Conservation (phyloP, 2,329 filamentous ascomycete species). For the Davidsoniella eucalypti region DNA sequence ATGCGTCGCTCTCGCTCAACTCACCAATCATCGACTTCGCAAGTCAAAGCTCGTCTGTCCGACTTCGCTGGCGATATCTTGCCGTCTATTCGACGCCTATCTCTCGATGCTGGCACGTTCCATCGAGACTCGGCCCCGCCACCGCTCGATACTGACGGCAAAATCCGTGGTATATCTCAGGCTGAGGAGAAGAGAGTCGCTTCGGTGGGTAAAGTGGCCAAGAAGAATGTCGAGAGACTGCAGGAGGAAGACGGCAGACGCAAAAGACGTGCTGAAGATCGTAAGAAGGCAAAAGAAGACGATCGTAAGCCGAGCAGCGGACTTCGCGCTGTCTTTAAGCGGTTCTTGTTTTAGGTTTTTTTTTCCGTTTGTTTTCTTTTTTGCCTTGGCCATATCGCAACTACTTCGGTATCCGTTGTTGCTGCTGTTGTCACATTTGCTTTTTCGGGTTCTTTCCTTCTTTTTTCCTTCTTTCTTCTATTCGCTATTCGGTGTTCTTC, state of each 20-base stretch:
- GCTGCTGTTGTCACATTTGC: background rate
- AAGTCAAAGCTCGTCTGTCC: too few relatives aligned
- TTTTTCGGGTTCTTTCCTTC: background rate
- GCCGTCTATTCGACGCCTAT: too few relatives aligned
- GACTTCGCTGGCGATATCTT: too few relatives aligned
- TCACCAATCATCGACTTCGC: too few relatives aligned
- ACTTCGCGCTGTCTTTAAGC: slow-evolving; percentile 12
- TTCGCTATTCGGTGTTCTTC: background rate
- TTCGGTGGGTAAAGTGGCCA: background rate
- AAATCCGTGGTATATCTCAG: background rate
- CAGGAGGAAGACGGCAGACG: slow-evolving; percentile 10
- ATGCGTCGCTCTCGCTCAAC: too few relatives aligned
- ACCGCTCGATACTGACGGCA: background rate
- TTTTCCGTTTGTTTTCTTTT: background rate
- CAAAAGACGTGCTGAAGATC: slow-evolving; percentile 12
- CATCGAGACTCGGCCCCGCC: background rate
- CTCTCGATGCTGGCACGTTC: background rate
- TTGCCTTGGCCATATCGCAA: background rate
- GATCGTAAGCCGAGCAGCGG: slow-evolving; percentile 12
- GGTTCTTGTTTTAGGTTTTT: slow-evolving; percentile 6
- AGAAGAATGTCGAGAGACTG: slow-evolving; percentile 1
- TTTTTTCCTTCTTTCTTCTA: slow-evolving; percentile 1
- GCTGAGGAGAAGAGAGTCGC: background rate
- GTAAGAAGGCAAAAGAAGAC: slow-evolving; percentile 13
- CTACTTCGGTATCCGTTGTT: background rate